These are phyloP conservation scores for barley (Hordeum vulgare) DNA, from an alignment of 176 grass and related monocot species.

Conservation along the genomic window DNA sequence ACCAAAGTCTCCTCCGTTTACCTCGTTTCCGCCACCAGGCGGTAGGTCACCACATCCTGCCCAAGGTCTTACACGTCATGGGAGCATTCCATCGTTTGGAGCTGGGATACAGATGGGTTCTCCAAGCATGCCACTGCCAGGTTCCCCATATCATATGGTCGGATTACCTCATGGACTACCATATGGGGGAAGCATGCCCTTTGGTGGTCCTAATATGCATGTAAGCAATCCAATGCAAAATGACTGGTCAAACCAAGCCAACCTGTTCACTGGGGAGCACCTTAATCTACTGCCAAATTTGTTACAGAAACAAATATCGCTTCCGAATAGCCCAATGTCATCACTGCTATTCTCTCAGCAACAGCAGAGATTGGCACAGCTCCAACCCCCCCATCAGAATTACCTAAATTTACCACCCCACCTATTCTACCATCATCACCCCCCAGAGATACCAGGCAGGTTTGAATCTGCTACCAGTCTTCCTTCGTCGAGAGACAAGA, in stretches of 20 bases:
- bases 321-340: conserved; percentile 62
- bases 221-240: conserved; percentile 40
- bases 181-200: conserved; percentile 55
- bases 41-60: conserved; percentile 38
- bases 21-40: conserved; percentile 59
- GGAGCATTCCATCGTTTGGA: conserved; percentile 80
- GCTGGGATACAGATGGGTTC: conserved; percentile 57
- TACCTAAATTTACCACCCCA: conserved; percentile 48
- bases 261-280: conserved; percentile 36
- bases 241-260: conserved; percentile 50
- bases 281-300: conserved; percentile 53
- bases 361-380: conserved; percentile 68
- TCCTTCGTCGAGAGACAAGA: conserved; percentile 58
- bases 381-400: conserved; percentile 54
- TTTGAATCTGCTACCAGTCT: conserved; percentile 45
- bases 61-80: conserved; percentile 83
- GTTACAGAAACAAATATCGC: conserved; percentile 62
- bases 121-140: conserved; percentile 49
- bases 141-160: conserved; percentile 55
- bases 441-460: conserved; percentile 39
- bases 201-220: conserved; percentile 36
- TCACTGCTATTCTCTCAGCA: conserved; percentile 57
- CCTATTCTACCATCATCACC: conserved; percentile 41
- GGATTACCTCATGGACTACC: conserved; percentile 70
- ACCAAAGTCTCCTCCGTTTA: conserved; percentile 58